Conservation (phyloP, 2,329 filamentous ascomycete species). For the Lachnellula suecica region DNA sequence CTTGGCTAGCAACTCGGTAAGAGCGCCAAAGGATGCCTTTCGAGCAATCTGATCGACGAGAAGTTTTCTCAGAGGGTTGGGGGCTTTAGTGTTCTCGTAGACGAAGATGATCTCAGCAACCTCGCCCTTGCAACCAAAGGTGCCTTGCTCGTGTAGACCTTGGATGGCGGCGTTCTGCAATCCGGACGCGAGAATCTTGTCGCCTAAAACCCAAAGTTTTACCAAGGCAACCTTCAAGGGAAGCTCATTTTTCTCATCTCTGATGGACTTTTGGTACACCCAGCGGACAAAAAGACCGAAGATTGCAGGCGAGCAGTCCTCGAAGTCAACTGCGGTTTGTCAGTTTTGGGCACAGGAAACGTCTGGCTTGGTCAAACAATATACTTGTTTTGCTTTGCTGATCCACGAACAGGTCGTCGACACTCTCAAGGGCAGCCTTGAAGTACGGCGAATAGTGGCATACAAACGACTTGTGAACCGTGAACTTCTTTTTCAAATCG, state of each 20-base stretch:
- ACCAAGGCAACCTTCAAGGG: neutral
- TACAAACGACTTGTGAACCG: neutral
- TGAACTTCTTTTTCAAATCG: neutral
- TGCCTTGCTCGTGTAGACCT: neutral
- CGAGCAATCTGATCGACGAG: neutral
- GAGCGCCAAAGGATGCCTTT: neutral
- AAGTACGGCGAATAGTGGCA: conserved; percentile 3
- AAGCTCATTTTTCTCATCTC: neutral
- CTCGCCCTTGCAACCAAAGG: neutral
- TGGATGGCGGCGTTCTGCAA: neutral
- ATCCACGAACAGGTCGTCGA: neutral
- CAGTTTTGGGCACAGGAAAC: neutral
- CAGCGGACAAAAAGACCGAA: neutral
- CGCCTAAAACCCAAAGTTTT: conserved; percentile 1
- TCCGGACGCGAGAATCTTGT: neutral
- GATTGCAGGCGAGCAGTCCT: neutral
- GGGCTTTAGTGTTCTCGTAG: neutral
- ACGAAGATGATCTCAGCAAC: neutral
- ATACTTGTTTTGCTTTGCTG: neutral
- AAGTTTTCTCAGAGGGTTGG: neutral
- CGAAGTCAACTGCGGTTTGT: neutral
- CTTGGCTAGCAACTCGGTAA: neutral
- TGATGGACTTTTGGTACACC: neutral
- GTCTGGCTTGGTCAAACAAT: neutral
- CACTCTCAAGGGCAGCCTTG: neutral